Base-by-base conservation (phyloP, 768 basidiomycete species). In the Leccinum boreale region DNA sequence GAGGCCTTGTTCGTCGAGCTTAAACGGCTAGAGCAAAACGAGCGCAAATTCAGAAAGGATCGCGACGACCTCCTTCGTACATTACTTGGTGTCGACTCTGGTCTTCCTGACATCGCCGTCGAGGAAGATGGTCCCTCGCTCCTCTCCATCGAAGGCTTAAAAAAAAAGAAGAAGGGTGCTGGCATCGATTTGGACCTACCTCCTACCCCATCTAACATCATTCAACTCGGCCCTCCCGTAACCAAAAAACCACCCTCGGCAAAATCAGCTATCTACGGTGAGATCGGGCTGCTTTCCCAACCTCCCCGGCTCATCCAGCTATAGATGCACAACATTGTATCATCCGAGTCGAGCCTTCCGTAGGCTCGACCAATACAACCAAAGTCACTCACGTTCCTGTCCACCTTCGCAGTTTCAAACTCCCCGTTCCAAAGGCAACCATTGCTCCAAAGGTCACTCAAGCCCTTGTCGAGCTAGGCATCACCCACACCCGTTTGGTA, bases 21-120 rank as follows among this genome's bases (percentile, higher is more conserved):
- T 51, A 94, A 95, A 68, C 85, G 92, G n/a, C 80, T 99, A 51
- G 95, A 98, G 70, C 96, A 98, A 74, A 92, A 81, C 58, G 94
- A 97, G 69, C 82, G 89, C 31, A 81, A 81, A 53, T 98, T 94
- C 78, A 90, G 89, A 74, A 85, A 84, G 62, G 94, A 97, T 19
- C 79, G 94, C 17, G 93, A 97, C 56, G 91, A 92, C 46, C 81
- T 98, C 24, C 78, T 98, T 59, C 83, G 90, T 29, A 90, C 86
- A 0, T 74, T 97, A 14, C 84, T 87, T 24, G 94, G 94, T 5
- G 84, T 94, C 50, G 94, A 97, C 58, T 92, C 89, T 45, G 94
- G 94, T 2, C 75, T 96, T 19, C 81, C 90, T 0, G 87, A 89
- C 60, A 78, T 92, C 21, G 74, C 81, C 9, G 81, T 74, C 14